phyloP scores from a whole-genome alignment of 148 eudicot genomes.

The Amaranthus cruentus region DNA sequence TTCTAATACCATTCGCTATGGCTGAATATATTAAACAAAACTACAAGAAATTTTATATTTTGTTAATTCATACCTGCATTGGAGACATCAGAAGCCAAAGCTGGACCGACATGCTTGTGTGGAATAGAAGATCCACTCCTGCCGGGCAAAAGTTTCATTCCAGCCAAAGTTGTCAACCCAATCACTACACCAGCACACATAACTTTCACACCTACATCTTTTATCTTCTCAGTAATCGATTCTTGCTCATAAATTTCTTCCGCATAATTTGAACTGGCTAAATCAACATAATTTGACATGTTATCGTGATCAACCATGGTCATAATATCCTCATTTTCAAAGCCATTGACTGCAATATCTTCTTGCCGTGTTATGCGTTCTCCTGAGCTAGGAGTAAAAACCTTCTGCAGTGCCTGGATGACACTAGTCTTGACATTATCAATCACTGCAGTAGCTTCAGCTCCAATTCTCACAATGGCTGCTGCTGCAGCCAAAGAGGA shows the following conservation, averaged over 20 bases:
- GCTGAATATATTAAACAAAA: neutral
- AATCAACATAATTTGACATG: conserved; percentile 22
- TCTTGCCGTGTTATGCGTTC: conserved; percentile 40
- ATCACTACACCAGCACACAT: conserved; percentile 85
- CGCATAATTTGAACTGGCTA: conserved; percentile 24
- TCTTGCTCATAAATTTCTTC: conserved; percentile 52
- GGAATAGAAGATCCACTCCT: conserved; percentile 36
- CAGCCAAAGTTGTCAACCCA: conserved; percentile 66
- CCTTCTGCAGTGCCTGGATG: conserved; percentile 71
- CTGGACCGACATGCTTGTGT: conserved; percentile 45
- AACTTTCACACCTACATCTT: conserved; percentile 79
- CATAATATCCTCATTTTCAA: conserved; percentile 27
- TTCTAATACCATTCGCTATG: neutral
- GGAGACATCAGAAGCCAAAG: conserved; percentile 67
- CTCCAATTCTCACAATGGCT: conserved; percentile 89
- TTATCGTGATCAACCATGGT: conserved; percentile 29
- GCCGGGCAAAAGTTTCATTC: conserved; percentile 50
- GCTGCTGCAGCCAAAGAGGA: conserved; percentile 95
- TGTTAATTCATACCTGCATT: conserved; percentile 61
- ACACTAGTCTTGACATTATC: conserved; percentile 80
- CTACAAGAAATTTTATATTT: neutral
- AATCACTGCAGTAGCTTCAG: conserved; percentile 90
- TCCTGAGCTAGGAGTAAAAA: conserved; percentile 58
- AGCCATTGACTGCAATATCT: conserved; percentile 34
- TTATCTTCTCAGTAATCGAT: conserved; percentile 59